Evolutionary conservation across 2,329 filamentous ascomycete species (phyloP).

Genomic region (Hirsutella minnesotensis): DNA sequence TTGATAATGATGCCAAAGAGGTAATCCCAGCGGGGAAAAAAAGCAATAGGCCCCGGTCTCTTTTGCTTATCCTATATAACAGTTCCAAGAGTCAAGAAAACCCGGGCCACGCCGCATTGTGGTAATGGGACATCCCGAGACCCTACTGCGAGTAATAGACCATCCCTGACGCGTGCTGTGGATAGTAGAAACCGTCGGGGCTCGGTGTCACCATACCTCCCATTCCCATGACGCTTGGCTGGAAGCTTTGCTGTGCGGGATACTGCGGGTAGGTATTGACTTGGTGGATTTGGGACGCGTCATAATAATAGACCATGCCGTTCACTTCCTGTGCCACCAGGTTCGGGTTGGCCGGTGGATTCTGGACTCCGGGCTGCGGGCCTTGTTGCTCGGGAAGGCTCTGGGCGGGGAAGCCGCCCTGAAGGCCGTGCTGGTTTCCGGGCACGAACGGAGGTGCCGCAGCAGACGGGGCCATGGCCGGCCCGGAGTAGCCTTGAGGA

Average conservation of each 20-base stretch:
- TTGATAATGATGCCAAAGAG: too few species aligned
- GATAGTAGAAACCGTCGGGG: constrained; percentile 60
- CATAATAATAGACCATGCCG: constrained; percentile 93
- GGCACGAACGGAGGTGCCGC: constrained; percentile 47
- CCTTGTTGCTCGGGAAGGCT: constrained; percentile 24
- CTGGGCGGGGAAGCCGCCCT: constrained; percentile 29
- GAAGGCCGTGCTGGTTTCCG: constrained; percentile 33
- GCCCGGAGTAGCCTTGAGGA: constrained; percentile 36
- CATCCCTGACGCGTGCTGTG: constrained; percentile 41
- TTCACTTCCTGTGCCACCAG: constrained; percentile 77
- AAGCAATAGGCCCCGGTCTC: neutral
- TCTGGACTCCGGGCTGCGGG: constrained; percentile 18
- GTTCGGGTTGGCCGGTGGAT: constrained; percentile 22
- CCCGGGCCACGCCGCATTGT: constrained; percentile 12
- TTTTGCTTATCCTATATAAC: constrained; percentile 17
- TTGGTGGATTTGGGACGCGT: constrained; percentile 58
- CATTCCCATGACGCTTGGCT: constrained; percentile 52
- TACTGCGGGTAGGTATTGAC: constrained; percentile 36
- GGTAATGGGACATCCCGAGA: constrained; percentile 11
- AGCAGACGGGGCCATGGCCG: constrained; percentile 37
- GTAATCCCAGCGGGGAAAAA: neutral
- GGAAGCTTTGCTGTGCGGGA: constrained; percentile 39
- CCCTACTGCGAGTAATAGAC: constrained; percentile 50
- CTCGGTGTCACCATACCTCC: constrained; percentile 68
- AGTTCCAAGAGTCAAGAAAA: constrained; percentile 12